Evolutionary conservation across 1,284 basidiomycete genomes (phyloP).

Genomic region (Austroboletus olivaceoglutinosus): DNA sequence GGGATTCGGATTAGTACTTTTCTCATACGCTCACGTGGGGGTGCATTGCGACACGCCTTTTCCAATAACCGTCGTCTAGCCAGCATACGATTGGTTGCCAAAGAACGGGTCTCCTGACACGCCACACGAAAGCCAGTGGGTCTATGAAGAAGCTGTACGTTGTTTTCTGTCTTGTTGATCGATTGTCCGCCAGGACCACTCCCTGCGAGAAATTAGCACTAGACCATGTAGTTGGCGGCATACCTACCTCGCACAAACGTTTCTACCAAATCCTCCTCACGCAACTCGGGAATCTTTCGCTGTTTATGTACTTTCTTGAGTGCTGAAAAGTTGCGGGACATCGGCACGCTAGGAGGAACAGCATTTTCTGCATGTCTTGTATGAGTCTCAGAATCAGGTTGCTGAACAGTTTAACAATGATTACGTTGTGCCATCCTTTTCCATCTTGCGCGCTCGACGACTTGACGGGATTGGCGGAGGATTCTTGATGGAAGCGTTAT

Average conservation of each 20-base stretch:
- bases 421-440: constrained; percentile 38
- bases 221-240: background rate
- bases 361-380: constrained; percentile 39
- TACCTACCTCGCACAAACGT: constrained; percentile 69
- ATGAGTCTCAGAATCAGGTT: constrained; percentile 32
- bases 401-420: constrained; percentile 11
- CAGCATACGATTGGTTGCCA: constrained; percentile 64
- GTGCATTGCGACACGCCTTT: constrained; percentile 53
- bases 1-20: constrained; percentile 16
- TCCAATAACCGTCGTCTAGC: constrained; percentile 66
- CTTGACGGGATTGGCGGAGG: constrained; percentile 43
- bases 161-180: constrained; percentile 82
- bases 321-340: constrained; percentile 55
- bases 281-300: constrained; percentile 61
- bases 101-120: constrained; percentile 77
- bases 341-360: constrained; percentile 36
- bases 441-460: constrained; percentile 45
- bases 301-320: constrained; percentile 65
- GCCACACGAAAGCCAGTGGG: constrained; percentile 74
- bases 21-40: constrained; percentile 10
- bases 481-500: constrained; percentile 67
- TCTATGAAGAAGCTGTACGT: constrained; percentile 76
- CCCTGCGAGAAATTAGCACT: constrained; percentile 41
- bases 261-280: constrained; percentile 73
- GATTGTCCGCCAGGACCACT: constrained; percentile 85